Percentiles rank a stretch among this genome's conserved stretches.
phyloP scores from a whole-genome alignment of 2,329 filamentous ascomycete genomes.

The Dothidotthia symphoricarpi region DNA sequence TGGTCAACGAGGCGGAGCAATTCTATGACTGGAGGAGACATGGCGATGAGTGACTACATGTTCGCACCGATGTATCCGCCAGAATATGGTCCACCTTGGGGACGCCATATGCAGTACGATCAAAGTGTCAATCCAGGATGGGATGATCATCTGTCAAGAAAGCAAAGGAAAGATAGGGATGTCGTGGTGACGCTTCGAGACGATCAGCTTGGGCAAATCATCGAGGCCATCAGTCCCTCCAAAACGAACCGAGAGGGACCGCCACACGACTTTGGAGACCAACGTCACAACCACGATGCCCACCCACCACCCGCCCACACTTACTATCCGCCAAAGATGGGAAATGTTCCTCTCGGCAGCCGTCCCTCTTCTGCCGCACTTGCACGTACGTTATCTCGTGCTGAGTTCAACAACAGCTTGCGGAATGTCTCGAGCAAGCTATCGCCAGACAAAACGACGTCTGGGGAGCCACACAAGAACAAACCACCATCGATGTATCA shows the following conservation, averaged over 20 bases:
- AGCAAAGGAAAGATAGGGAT: slow-evolving; percentile 12
- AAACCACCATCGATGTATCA: slow-evolving; percentile 5
- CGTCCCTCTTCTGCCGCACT: slow-evolving; percentile 26
- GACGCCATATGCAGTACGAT: slow-evolving; percentile 1
- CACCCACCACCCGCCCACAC: slow-evolving; percentile 6
- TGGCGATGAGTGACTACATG: slow-evolving; percentile 19
- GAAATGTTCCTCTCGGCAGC: slow-evolving; percentile 10
- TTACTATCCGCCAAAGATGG: slow-evolving; percentile 18
- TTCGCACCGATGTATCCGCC: slow-evolving; percentile 9
- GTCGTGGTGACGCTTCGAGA: slow-evolving; percentile 26
- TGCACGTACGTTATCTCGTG: slow-evolving; percentile 25
- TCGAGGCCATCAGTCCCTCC: slow-evolving; percentile 26
- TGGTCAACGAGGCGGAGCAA: slow-evolving; percentile 19
- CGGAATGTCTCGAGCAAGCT: slow-evolving; percentile 12
- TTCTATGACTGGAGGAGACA: slow-evolving; percentile 14
- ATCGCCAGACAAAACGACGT: slow-evolving; percentile 7
- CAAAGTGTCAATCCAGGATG: slow-evolving; percentile 1
- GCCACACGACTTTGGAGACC: neutral
- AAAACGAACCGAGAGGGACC: slow-evolving; percentile 63
- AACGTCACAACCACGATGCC: slow-evolving; percentile 2
- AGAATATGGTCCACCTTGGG: slow-evolving; percentile 13
- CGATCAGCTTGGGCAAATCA: slow-evolving; percentile 31
- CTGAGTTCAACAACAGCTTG: slow-evolving; percentile 14
- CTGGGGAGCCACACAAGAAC: slow-evolving; percentile 3
- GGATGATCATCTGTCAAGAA: slow-evolving; percentile 6